These are phyloP conservation scores for Toxicodendron radicans DNA, from an alignment of 345 rosid species.

Conservation along the genomic window DNA sequence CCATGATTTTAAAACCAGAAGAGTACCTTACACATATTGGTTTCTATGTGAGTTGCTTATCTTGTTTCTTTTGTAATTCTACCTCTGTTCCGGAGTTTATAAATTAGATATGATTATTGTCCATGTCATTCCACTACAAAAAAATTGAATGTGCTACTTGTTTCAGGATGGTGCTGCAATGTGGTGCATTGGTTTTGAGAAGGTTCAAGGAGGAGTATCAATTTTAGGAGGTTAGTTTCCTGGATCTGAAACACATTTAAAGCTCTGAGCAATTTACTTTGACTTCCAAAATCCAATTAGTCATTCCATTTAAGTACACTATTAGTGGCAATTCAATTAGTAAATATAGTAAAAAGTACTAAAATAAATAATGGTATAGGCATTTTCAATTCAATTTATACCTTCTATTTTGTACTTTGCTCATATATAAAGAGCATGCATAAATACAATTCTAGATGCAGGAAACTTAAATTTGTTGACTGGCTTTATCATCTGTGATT, in stretches of 20 bases:
- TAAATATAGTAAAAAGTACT: neutral
- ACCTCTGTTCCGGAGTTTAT: slow-evolving; percentile 13
- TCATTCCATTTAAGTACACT: neutral
- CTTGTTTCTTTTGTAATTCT: slow-evolving; percentile 3
- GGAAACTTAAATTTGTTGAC: neutral
- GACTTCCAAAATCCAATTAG: neutral
- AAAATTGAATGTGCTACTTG: slow-evolving; percentile 11
- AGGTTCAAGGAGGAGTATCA: slow-evolving; percentile 52
- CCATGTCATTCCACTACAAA: slow-evolving; percentile 5
- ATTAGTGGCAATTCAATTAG: neutral
- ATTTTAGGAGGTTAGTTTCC: slow-evolving; percentile 83
- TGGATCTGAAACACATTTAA: neutral
- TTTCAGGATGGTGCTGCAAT: slow-evolving; percentile 69
- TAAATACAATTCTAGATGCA: neutral
- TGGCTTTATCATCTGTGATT: neutral
- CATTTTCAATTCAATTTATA: neutral
- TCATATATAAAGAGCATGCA: neutral
- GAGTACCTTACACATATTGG: slow-evolving; percentile 79
- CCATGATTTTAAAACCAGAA: slow-evolving; percentile 78
- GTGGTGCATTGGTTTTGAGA: slow-evolving; percentile 93
- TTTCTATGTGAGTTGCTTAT: slow-evolving; percentile 55
- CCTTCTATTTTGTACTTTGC: neutral
- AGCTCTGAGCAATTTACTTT: neutral
- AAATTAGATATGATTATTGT: slow-evolving; percentile 5
- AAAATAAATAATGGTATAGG: neutral